Evolutionary conservation across 2,329 filamentous ascomycete genomes (phyloP).

Genomic region (Penicillium capsulatum): DNA sequence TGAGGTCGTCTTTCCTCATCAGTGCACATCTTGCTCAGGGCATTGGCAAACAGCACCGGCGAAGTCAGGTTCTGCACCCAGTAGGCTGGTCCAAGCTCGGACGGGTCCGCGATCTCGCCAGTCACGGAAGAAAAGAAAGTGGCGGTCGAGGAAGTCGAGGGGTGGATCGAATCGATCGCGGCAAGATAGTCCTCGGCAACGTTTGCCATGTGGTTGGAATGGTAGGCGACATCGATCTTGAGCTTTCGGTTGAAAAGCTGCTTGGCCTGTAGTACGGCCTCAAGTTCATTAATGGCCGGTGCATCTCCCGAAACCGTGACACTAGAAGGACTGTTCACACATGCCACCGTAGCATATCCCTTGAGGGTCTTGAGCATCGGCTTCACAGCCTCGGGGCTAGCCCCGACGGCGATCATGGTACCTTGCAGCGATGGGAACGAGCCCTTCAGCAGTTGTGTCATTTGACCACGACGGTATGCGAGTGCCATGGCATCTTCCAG

Average conservation of each 20-base stretch:
- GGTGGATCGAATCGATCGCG: constrained; percentile 17
- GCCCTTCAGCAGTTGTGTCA: constrained; percentile 14
- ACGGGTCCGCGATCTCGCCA: constrained; percentile 11
- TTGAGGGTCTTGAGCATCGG: constrained; percentile 14
- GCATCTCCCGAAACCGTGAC: constrained; percentile 21
- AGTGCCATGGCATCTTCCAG: constrained; percentile 19
- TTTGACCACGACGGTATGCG: constrained; percentile 23
- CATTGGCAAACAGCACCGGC: constrained; percentile 22
- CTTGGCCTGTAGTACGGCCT: constrained; percentile 12
- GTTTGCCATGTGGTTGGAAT: constrained; percentile 23
- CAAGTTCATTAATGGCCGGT: constrained; percentile 17
- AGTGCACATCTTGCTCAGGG: constrained; percentile 16
- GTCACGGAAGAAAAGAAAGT: constrained; percentile 22
- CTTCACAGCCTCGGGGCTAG: constrained; percentile 14
- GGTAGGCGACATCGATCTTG: constrained; percentile 30
- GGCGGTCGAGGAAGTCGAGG: constrained; percentile 8
- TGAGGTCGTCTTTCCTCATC: constrained; percentile 16
- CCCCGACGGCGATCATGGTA: constrained; percentile 30
- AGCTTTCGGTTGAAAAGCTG: constrained; percentile 26
- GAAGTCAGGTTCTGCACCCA: constrained; percentile 27
- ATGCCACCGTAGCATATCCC: constrained; percentile 19
- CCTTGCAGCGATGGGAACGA: constrained; percentile 22
- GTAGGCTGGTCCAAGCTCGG: constrained; percentile 23
- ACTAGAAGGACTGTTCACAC: constrained; percentile 22
- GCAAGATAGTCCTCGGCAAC: constrained; percentile 17